Percentiles rank a stretch among this genome's conserved stretches.
phyloP scores from a whole-genome alignment of 768 basidiomycete species.

The Pleurotus citrinopileatus region DNA sequence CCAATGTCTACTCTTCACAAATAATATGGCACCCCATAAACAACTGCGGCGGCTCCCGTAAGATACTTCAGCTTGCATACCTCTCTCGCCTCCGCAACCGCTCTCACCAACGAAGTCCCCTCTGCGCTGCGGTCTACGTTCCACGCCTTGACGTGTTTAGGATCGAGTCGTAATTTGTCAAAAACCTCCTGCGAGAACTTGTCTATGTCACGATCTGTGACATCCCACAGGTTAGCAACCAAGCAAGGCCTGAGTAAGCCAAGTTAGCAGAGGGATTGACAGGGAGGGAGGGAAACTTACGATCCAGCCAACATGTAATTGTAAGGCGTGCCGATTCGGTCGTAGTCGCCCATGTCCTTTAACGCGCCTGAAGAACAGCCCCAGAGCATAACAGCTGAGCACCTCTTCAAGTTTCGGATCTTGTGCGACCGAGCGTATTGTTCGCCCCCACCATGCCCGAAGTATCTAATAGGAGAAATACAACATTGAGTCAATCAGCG shows the following conservation, averaged over 20 bases:
- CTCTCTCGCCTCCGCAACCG: conserved; percentile 77
- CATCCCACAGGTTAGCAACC: conserved; percentile 96
- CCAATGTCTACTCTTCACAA: conserved; percentile 30
- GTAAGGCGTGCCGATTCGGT: conserved; percentile 87
- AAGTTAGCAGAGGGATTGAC: background rate
- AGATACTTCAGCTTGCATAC: conserved; percentile 88
- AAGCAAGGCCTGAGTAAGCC: conserved; percentile 69
- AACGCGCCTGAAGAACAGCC: conserved; percentile 94
- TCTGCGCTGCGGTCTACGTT: conserved; percentile 15
- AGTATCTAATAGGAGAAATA: conserved; percentile 61
- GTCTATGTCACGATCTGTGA: conserved; percentile 97
- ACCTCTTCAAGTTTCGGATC: conserved; percentile 75
- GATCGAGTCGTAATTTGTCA: conserved; percentile 57
- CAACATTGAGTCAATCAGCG: background rate
- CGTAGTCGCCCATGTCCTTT: conserved; percentile 92
- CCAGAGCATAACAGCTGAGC: conserved; percentile 97
- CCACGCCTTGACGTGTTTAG: conserved; percentile 24
- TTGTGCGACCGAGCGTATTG: conserved; percentile 90
- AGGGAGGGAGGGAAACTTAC: conserved; percentile 47
- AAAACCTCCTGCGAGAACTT: conserved; percentile 85
- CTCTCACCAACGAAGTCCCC: conserved; percentile 57
- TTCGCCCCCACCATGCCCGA: conserved; percentile 95
- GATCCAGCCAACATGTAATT: conserved; percentile 98
- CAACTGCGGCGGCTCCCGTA: conserved; percentile 92
- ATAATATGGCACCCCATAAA: conserved; percentile 95